These are phyloP conservation scores for Melampsora larici-populina DNA, from an alignment of 1,284 basidiomycete genomes.

Conservation along the genomic window DNA sequence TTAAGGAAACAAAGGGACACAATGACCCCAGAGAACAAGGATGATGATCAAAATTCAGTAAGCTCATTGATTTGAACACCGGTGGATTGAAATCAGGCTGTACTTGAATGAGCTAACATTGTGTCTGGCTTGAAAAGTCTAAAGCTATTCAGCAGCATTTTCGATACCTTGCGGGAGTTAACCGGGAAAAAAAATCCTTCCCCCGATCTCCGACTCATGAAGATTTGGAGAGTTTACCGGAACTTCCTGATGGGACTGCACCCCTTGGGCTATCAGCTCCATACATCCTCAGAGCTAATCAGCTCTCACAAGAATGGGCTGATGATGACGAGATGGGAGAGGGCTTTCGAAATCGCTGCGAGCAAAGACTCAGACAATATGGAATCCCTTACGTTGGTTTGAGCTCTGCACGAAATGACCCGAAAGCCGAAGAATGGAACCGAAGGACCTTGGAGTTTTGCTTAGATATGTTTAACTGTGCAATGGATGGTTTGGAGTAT, in stretches of 20 bases:
- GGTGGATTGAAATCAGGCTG: too few species aligned
- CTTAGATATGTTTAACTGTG: conserved; percentile 5
- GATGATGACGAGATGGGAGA: neutral
- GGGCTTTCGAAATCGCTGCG: neutral
- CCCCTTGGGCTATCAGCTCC: neutral
- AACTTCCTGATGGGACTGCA: neutral
- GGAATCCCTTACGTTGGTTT: too few species aligned
- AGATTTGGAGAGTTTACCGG: neutral
- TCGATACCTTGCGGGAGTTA: neutral
- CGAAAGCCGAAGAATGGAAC: conserved; percentile 13
- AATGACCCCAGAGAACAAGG: neutral
- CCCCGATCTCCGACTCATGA: conserved; percentile 10
- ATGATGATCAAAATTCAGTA: conserved; percentile 7
- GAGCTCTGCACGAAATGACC: neutral
- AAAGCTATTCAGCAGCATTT: neutral
- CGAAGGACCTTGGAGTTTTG: neutral
- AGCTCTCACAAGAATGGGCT: neutral
- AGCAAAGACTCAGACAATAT: neutral
- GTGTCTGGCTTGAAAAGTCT: neutral
- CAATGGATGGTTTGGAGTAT: neutral
- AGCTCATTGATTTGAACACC: neutral
- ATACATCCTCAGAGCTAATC: neutral
- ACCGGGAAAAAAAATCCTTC: conserved; percentile 1
- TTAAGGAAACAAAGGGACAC: neutral
- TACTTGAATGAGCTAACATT: neutral